These are phyloP conservation scores for Limnomonas spitsbergensis DNA, from an alignment of 139 green algal genomes.

Conservation along the genomic window DNA sequence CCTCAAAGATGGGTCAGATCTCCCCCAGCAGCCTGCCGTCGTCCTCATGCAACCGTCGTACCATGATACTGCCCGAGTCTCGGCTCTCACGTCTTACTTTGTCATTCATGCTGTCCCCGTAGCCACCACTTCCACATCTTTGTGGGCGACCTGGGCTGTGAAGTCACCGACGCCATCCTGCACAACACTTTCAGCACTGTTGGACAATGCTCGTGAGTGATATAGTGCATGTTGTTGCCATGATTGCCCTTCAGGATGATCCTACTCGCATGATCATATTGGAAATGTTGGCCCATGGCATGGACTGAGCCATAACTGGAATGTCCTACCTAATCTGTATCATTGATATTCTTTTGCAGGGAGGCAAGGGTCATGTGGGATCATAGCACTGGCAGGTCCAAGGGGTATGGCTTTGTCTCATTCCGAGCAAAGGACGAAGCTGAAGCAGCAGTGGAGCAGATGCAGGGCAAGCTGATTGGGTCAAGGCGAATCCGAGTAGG, in stretches of 20 bases:
- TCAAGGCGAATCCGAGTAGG: constrained; percentile 56
- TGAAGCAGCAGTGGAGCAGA: constrained; percentile 55
- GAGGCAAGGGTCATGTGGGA: constrained; percentile 81
- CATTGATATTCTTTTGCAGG: constrained; percentile 21
- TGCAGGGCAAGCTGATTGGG: constrained; percentile 63
- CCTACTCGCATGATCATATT: too few species aligned
- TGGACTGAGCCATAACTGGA: too few species aligned
- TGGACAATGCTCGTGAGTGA: constrained; percentile 36
- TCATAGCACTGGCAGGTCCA: constrained; percentile 58
- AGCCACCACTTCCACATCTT: constrained; percentile 64
- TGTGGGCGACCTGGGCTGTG: constrained; percentile 66
- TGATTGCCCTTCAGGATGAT: background rate
- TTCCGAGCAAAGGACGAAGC: constrained; percentile 62
- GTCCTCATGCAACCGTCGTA: too few species aligned
- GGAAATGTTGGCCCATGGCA: too few species aligned
- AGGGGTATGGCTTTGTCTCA: constrained; percentile 79
- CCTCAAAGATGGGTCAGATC: background rate
- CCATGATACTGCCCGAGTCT: too few species aligned
- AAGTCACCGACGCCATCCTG: constrained; percentile 46
- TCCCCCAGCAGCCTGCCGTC: background rate
- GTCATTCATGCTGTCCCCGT: too few species aligned
- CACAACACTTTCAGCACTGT: constrained; percentile 28
- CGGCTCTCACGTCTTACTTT: too few species aligned
- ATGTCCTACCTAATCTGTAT: background rate
- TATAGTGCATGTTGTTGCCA: too few species aligned